phyloP scores from a whole-genome alignment of 2,329 filamentous ascomycete species.

The Metarhizium humberi region DNA sequence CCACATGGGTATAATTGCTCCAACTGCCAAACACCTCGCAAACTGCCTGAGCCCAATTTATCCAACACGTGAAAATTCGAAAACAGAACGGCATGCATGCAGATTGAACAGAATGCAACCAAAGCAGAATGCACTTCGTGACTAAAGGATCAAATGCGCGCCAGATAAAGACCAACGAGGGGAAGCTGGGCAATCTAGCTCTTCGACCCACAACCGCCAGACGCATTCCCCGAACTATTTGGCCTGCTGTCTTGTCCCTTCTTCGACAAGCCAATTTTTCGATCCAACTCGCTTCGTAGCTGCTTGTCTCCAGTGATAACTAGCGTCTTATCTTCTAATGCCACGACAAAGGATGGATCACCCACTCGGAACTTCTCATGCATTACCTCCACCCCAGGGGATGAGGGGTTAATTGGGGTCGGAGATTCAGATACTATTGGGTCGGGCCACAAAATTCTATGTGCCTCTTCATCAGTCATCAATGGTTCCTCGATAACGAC shows the following conservation, averaged over 20 bases:
- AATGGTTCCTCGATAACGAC: constrained; percentile 17
- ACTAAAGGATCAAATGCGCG: background rate
- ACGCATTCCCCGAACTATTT: background rate
- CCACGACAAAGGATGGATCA: constrained; percentile 22
- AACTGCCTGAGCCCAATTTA: background rate
- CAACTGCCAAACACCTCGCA: background rate
- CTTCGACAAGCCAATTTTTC: constrained; percentile 16
- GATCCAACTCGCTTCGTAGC: constrained; percentile 22
- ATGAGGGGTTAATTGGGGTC: background rate
- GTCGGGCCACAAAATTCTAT: constrained; percentile 30
- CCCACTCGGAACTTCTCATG: constrained; percentile 31
- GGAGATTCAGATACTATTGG: constrained; percentile 9
- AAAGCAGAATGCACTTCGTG: background rate
- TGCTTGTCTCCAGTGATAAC: constrained; percentile 24
- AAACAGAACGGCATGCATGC: background rate
- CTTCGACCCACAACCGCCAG: background rate
- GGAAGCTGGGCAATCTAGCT: background rate
- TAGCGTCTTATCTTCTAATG: constrained; percentile 30
- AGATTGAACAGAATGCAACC: background rate
- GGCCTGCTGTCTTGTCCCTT: constrained; percentile 6
- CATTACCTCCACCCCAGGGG: constrained; percentile 14
- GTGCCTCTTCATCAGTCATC: constrained; percentile 30
- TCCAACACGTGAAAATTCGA: background rate
- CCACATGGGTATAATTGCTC: background rate
- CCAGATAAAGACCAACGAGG: background rate